Percentiles rank a stretch among this genome's conserved stretches.
phyloP scores from a whole-genome alignment of 495 filamentous ascomycete genomes.

The Arthonia radiata region DNA sequence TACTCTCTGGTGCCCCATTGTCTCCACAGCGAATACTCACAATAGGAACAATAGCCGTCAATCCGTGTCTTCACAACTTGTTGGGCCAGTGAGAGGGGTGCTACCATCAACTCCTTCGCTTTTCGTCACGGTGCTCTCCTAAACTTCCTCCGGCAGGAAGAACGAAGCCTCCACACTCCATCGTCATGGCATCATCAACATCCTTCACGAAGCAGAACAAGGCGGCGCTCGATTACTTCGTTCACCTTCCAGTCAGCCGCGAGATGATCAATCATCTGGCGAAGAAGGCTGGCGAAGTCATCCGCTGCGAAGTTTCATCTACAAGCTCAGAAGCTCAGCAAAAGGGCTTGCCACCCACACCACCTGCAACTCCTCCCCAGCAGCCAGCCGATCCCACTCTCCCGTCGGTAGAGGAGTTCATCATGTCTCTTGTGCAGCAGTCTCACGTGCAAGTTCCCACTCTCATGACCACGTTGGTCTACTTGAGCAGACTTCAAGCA shows the following conservation, averaged over 20 bases:
- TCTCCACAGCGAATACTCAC: no score
- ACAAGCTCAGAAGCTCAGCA: slow-evolving; percentile 22
- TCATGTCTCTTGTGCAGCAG: slow-evolving; percentile 63
- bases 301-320: slow-evolving; percentile 52
- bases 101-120: no score
- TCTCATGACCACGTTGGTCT: slow-evolving; percentile 87
- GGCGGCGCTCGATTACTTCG: slow-evolving; percentile 70
- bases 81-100: no score
- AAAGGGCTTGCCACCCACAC: slow-evolving; percentile 43
- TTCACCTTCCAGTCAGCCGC: slow-evolving; percentile 52
- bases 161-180: no score
- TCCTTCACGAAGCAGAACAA: slow-evolving; percentile 32
- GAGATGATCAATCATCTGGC: slow-evolving; percentile 78
- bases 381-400: slow-evolving; percentile 22
- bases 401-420: slow-evolving; percentile 71
- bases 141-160: no score
- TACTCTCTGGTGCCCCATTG: no score
- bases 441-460: slow-evolving; percentile 95
- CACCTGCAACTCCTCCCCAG: slow-evolving; percentile 35
- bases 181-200: no score
- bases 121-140: no score
- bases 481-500: slow-evolving; percentile 58
- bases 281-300: slow-evolving; percentile 58
- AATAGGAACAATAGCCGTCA: no score
- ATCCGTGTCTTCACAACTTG: no score